Conservation (phyloP, 2,329 filamentous ascomycete species). For the Fusarium nygamai region DNA sequence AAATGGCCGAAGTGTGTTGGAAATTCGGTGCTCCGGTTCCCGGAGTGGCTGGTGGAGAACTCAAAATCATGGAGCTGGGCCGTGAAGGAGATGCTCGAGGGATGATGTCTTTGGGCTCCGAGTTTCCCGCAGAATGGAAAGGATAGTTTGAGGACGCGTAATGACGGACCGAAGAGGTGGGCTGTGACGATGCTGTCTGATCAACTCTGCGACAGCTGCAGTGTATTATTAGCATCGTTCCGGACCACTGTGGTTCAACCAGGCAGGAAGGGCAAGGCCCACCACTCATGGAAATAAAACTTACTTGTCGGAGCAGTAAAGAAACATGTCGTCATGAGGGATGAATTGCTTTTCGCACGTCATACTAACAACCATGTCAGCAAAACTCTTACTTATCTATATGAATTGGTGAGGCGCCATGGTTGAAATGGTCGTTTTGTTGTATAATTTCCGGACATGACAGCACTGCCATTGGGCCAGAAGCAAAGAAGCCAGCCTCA, state of each 20-base stretch:
- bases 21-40: slow-evolving; percentile 46
- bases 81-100: slow-evolving; percentile 71
- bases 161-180: slow-evolving; percentile 42
- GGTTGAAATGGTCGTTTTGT: background rate
- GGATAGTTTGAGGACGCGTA: slow-evolving; percentile 54
- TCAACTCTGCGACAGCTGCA: slow-evolving; percentile 65
- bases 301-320: slow-evolving; percentile 73
- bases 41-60: slow-evolving; percentile 61
- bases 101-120: slow-evolving; percentile 70
- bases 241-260: slow-evolving; percentile 13
- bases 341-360: slow-evolving; percentile 74
- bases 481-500: slow-evolving; percentile 26
- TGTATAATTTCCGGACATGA: slow-evolving; percentile 30
- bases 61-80: slow-evolving; percentile 64
- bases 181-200: slow-evolving; percentile 51
- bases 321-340: slow-evolving; percentile 63
- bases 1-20: slow-evolving; percentile 62
- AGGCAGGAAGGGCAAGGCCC: slow-evolving; percentile 17
- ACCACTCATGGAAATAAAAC: slow-evolving; percentile 45
- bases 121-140: slow-evolving; percentile 56
- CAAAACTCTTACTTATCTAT: background rate
- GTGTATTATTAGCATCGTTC: slow-evolving; percentile 34
- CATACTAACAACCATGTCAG: slow-evolving; percentile 60
- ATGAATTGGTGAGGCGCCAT: background rate
- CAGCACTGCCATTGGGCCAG: slow-evolving; percentile 29